Conservation (phyloP, 371 early-diverging fungal genomes). For the Mortierella sp. region DNA sequence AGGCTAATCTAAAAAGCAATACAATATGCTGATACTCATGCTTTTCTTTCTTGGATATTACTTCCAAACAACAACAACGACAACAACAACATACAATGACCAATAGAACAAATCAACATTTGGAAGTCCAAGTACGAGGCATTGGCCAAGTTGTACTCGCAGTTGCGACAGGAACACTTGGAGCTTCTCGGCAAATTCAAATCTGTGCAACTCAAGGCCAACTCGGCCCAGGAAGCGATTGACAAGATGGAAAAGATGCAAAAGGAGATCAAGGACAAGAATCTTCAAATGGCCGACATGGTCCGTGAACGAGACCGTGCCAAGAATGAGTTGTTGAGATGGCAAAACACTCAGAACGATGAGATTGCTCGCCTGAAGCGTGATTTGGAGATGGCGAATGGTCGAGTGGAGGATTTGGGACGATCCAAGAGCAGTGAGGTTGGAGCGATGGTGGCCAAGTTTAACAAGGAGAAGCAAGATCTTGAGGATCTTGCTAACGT, state of each 20-base stretch:
- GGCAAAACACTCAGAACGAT: constrained; percentile 76
- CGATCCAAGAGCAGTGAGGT: constrained; percentile 85
- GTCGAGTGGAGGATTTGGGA: constrained; percentile 80
- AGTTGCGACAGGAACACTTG: constrained; percentile 95
- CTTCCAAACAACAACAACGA: not conserved
- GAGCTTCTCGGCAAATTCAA: constrained; percentile 92
- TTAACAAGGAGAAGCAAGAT: constrained; percentile 85
- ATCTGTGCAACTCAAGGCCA: constrained; percentile 82
- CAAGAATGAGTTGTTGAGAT: constrained; percentile 75
- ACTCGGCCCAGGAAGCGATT: constrained; percentile 79
- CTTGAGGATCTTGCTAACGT: constrained; percentile 68
- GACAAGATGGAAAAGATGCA: constrained; percentile 82
- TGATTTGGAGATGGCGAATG: constrained; percentile 81
- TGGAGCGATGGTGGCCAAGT: constrained; percentile 76
- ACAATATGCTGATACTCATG: not conserved
- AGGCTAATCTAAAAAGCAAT: not conserved
- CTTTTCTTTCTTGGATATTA: not conserved
- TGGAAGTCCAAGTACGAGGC: constrained; percentile 94
- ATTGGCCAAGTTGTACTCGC: constrained; percentile 93
- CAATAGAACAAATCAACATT: constrained; percentile 75
- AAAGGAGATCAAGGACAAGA: constrained; percentile 83
- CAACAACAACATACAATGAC: not conserved
- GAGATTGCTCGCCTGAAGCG: constrained; percentile 83
- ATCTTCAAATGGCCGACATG: constrained; percentile 82
- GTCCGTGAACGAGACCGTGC: constrained; percentile 86